Conservation (phyloP, 495 filamentous ascomycete genomes). For the Pyrenula massariospora region DNA sequence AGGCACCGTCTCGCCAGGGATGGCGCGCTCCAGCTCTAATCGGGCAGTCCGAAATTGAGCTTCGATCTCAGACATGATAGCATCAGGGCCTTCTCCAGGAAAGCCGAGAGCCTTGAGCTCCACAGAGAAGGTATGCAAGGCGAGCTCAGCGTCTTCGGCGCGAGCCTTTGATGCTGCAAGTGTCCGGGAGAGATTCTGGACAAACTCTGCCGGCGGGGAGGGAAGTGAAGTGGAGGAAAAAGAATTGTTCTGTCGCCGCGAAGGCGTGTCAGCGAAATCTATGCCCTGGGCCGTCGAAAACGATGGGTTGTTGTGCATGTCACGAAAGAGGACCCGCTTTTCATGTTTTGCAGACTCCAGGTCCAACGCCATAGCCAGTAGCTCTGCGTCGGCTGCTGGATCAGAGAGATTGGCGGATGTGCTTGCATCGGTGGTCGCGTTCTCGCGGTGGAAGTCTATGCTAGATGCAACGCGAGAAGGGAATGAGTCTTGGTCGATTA, state of each 20-base stretch:
- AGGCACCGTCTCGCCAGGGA: conserved; percentile 50
- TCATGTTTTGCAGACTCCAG: conserved; percentile 25
- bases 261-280: not conserved
- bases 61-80: conserved; percentile 40
- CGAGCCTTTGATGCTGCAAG: conserved; percentile 23
- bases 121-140: conserved; percentile 24
- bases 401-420: conserved; percentile 8
- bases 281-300: not conserved
- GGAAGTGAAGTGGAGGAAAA: conserved; percentile 12
- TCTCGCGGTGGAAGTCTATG: conserved; percentile 17
- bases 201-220: conserved; percentile 27
- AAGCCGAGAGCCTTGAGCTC: conserved; percentile 46
- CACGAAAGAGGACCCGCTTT: conserved; percentile 26
- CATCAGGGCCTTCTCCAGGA: conserved; percentile 27
- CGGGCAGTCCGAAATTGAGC: conserved; percentile 51
- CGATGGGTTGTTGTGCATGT: conserved; percentile 9
- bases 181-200: conserved; percentile 19
- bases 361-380: conserved; percentile 16
- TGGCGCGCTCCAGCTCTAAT: conserved; percentile 52
- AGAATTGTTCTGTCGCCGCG: not conserved
- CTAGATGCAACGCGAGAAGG: conserved; percentile 23
- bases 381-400: conserved; percentile 11
- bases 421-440: not conserved
- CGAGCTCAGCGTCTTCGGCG: conserved; percentile 22
- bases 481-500: conserved; percentile 18